Percentiles rank a stretch among this genome's conserved stretches.
These are phyloP conservation scores for Termitomyces sp. DNA, from an alignment of 768 basidiomycete genomes.

Conservation along the genomic window DNA sequence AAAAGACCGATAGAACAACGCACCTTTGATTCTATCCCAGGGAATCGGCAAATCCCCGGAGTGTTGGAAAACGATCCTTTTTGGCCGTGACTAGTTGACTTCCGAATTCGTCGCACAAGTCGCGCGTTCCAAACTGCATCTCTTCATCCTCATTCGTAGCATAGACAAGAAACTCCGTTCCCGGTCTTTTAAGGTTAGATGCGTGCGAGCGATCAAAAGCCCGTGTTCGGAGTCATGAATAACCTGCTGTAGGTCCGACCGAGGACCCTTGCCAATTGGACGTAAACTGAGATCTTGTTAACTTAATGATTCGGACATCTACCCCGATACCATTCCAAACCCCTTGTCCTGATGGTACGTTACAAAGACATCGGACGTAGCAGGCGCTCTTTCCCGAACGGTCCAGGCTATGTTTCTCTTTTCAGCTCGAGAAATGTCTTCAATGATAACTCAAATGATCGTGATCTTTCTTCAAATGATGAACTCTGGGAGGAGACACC, in stretches of 20 bases:
- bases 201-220: too few species aligned
- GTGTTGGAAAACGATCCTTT: neutral
- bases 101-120: neutral
- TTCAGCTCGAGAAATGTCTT: too few species aligned
- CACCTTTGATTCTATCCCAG: too few species aligned
- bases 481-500: too few species aligned
- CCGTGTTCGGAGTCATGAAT: too few species aligned
- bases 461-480: too few species aligned
- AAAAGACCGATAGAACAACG: neutral
- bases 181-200: too few species aligned
- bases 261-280: neutral
- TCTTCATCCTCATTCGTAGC: neutral
- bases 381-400: neutral
- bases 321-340: neutral
- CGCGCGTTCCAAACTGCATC: too few species aligned
- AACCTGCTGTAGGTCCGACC: neutral
- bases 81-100: neutral
- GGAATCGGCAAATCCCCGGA: neutral
- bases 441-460: too few species aligned
- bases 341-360: neutral
- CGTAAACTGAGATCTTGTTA: neutral
- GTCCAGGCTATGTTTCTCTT: neutral
- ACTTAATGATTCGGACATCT: neutral
- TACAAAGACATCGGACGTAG: neutral
- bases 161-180: neutral